phyloP scores from a whole-genome alignment of 495 filamentous ascomycete species.

The Penicillium turbatum region DNA sequence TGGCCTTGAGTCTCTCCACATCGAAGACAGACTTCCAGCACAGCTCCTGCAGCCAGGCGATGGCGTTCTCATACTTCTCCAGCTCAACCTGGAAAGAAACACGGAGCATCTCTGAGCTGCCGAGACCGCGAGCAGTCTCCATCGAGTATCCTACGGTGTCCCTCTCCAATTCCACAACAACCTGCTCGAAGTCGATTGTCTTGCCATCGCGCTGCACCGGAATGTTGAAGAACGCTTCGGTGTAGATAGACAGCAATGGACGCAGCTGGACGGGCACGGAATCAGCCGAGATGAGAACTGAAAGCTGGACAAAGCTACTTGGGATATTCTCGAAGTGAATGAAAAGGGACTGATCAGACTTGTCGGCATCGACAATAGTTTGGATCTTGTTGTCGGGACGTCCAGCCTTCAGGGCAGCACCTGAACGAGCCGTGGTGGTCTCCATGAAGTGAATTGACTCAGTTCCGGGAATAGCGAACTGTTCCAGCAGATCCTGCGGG shows the following conservation, averaged over 20 bases:
- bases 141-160: conserved; percentile 83
- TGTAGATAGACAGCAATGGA: conserved; percentile 78
- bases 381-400: conserved; percentile 66
- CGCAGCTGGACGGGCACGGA: conserved; percentile 67
- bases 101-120: conserved; percentile 73
- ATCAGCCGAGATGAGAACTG: conserved; percentile 70
- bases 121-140: conserved; percentile 57
- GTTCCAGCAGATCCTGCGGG: conserved; percentile 67
- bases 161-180: conserved; percentile 82
- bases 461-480: conserved; percentile 75
- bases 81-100: conserved; percentile 82
- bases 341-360: conserved; percentile 66
- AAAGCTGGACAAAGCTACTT: conserved; percentile 83
- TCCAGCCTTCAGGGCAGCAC: conserved; percentile 68
- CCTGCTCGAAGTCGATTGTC: conserved; percentile 80
- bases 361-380: conserved; percentile 66
- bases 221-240: conserved; percentile 89
- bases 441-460: conserved; percentile 92
- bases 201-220: conserved; percentile 76
- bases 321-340: conserved; percentile 95
- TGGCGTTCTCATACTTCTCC: conserved; percentile 76
- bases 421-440: conserved; percentile 80
- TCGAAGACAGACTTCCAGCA: conserved; percentile 88
- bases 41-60: conserved; percentile 82
- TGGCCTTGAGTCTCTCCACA: conserved; percentile 69